phyloP scores from a whole-genome alignment of 495 filamentous ascomycete species.

The Viridothelium virens region DNA sequence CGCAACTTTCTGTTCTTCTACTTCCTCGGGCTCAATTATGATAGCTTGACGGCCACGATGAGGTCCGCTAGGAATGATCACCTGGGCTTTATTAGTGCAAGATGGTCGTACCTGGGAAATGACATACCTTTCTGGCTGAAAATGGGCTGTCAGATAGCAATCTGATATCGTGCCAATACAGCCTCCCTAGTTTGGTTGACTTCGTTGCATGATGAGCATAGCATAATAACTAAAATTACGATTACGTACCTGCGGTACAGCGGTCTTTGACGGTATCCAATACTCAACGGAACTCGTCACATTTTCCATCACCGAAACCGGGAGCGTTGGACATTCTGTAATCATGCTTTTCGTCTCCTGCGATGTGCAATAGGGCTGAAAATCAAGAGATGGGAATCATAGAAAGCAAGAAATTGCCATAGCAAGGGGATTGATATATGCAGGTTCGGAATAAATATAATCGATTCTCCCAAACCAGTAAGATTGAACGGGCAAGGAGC shows the following conservation, averaged over 20 bases:
- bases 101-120: not conserved
- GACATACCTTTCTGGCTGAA: conserved; percentile 1
- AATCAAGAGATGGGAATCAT: not conserved
- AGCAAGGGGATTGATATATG: not conserved
- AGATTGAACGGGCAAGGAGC: conserved; percentile 3
- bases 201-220: not conserved
- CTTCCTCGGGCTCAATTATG: not conserved
- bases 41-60: conserved; percentile 2
- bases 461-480: conserved; percentile 3
- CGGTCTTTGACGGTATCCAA: not conserved
- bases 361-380: not conserved
- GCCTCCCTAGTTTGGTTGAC: not conserved
- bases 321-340: not conserved
- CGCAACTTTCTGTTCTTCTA: not conserved
- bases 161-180: not conserved
- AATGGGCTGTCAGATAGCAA: conserved; percentile 6
- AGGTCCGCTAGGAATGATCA: not conserved
- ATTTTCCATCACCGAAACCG: not conserved
- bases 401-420: not conserved
- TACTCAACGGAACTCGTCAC: conserved; percentile 1
- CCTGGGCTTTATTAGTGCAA: not conserved
- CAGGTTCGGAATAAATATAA: not conserved
- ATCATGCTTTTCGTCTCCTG: not conserved
- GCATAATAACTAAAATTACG: not conserved
- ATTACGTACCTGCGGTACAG: not conserved